Conservation (phyloP, 495 filamentous ascomycete species). For the Trichocladium antarcticum region DNA sequence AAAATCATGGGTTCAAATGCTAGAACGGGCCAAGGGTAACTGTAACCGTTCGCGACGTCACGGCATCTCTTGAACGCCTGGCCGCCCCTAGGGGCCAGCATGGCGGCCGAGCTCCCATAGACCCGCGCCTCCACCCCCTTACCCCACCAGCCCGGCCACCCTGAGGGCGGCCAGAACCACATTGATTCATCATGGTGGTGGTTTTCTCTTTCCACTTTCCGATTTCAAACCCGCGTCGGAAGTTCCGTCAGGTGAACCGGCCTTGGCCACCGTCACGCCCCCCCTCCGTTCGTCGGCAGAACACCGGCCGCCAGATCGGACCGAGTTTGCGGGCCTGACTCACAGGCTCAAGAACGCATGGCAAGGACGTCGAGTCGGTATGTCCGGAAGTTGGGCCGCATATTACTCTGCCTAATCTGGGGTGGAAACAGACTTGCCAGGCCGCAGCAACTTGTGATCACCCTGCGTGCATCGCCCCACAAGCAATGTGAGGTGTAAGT, state of each 20-base stretch:
- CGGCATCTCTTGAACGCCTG: conserved; percentile 7
- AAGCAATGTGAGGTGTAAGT: conserved; percentile 24
- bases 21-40: conserved; percentile 5
- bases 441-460: conserved; percentile 8
- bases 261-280: not conserved
- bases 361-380: conserved; percentile 4
- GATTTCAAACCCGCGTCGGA: conserved; percentile 18
- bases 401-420: conserved; percentile 8
- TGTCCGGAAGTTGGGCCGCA: conserved; percentile 15
- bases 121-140: not conserved
- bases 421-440: conserved; percentile 5
- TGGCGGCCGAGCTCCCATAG: conserved; percentile 7
- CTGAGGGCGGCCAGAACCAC: conserved; percentile 5
- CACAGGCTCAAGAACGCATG: not conserved
- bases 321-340: not conserved
- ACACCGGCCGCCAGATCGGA: conserved; percentile 4
- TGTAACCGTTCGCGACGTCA: not conserved
- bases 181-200: conserved; percentile 16
- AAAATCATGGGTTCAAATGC: not conserved
- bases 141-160: conserved; percentile 15
- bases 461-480: conserved; percentile 19
- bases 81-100: not conserved
- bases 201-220: conserved; percentile 6
- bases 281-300: not conserved
- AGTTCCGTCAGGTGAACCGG: not conserved